Evolutionary conservation across 371 early-diverging fungal genomes (phyloP).

Genomic region (Blakeslea trispora): DNA sequence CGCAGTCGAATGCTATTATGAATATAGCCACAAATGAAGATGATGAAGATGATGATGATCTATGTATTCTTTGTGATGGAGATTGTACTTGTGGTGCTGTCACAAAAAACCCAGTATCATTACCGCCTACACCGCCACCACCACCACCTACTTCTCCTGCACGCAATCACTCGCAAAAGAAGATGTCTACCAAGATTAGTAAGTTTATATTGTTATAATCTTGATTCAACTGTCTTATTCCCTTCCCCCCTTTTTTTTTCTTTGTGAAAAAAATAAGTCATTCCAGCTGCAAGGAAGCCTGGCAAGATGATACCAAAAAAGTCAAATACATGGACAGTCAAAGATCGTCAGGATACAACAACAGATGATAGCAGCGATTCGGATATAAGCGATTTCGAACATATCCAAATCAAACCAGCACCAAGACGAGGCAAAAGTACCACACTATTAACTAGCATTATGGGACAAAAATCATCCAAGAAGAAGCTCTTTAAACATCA

Average conservation of each 20-base stretch:
- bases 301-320: conserved; percentile 11
- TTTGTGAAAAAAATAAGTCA: background rate
- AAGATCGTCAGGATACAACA: background rate
- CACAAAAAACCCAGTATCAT: background rate
- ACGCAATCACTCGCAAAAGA: background rate
- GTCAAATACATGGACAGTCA: conserved; percentile 4
- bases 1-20: conserved; percentile 8
- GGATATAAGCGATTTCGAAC: background rate
- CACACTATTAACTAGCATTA: conserved; percentile 14
- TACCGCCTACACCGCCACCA: background rate
- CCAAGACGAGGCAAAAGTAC: conserved; percentile 22
- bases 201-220: no score
- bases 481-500: conserved; percentile 1
- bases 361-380: background rate
- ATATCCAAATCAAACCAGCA: conserved; percentile 1
- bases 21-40: conserved; percentile 33
- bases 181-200: conserved; percentile 11
- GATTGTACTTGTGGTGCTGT: conserved; percentile 57
- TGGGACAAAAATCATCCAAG: conserved; percentile 8
- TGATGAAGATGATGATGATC: conserved; percentile 54
- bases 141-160: background rate
- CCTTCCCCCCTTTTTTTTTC: no score
- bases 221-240: no score
- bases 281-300: conserved; percentile 7
- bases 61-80: conserved; percentile 63